These are phyloP conservation scores for Piper betle DNA, from an alignment of 164 flowering plant genomes.

Conservation along the genomic window DNA sequence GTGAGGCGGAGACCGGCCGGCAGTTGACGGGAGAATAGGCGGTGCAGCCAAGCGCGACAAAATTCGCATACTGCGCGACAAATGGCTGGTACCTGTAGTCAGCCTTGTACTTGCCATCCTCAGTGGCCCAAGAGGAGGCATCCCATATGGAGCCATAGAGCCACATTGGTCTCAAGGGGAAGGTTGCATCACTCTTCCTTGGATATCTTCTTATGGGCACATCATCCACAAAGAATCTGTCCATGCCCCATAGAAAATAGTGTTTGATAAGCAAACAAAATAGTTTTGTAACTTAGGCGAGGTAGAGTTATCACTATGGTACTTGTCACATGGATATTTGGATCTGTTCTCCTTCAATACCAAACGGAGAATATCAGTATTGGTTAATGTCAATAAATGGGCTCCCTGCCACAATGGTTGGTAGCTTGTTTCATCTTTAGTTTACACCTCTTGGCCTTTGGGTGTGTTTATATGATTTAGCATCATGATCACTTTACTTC, in stretches of 20 bases:
- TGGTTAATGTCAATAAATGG: too few species aligned
- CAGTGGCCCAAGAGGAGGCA: slow-evolving; percentile 96
- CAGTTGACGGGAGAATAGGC: slow-evolving; percentile 56
- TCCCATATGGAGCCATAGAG: slow-evolving; percentile 93
- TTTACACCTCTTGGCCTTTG: too few species aligned
- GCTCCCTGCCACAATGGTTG: too few species aligned
- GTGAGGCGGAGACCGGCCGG: slow-evolving; percentile 65
- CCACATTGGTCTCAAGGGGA: slow-evolving; percentile 76
- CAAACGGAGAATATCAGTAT: background rate
- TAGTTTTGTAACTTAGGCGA: background rate
- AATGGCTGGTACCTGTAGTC: slow-evolving; percentile 87
- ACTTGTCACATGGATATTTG: background rate
- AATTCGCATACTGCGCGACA: slow-evolving; percentile 51
- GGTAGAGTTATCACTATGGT: background rate
- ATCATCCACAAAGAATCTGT: slow-evolving; percentile 86
- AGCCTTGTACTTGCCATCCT: slow-evolving; percentile 84
- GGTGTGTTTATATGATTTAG: too few species aligned
- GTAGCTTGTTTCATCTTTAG: too few species aligned
- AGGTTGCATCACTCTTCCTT: slow-evolving; percentile 51
- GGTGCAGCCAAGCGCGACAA: slow-evolving; percentile 73
- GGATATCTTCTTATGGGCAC: slow-evolving; percentile 79
- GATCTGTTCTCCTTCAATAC: background rate
- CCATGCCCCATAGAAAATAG: background rate
- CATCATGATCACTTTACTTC: too few species aligned
- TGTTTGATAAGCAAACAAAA: background rate